phyloP scores from a whole-genome alignment of 495 filamentous ascomycete species.

The Talaromyces thailandensis region DNA sequence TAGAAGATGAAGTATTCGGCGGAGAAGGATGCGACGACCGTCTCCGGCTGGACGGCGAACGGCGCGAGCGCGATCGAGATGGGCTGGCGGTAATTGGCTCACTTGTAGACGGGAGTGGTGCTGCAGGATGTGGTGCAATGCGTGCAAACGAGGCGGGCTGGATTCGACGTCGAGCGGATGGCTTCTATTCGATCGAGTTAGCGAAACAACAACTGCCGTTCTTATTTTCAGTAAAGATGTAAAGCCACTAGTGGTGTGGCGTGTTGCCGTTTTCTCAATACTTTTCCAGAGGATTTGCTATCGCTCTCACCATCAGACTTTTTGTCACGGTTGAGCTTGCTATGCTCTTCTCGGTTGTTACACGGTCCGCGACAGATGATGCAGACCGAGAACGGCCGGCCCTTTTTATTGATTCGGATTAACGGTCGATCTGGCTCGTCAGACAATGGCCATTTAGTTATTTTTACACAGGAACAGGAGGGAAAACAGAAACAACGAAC shows the following conservation, averaged over 20 bases:
- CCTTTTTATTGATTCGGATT: slow-evolving; percentile 93
- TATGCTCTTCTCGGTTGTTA: slow-evolving; percentile 81
- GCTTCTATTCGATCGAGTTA: slow-evolving; percentile 6
- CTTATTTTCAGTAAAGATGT: not conserved
- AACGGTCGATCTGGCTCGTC: slow-evolving; percentile 67
- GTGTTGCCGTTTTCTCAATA: slow-evolving; percentile 9
- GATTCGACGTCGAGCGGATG: slow-evolving; percentile 6
- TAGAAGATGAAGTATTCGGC: not conserved
- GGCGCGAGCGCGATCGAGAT: not conserved
- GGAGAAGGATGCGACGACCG: not conserved
- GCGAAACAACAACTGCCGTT: slow-evolving; percentile 4
- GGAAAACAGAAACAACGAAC: too few relatives aligned
- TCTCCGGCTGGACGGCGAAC: not conserved
- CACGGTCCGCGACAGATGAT: slow-evolving; percentile 86
- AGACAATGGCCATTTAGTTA: slow-evolving; percentile 1
- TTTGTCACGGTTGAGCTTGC: slow-evolving; percentile 81
- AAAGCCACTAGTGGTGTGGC: slow-evolving; percentile 3
- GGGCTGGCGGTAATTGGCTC: slow-evolving; percentile 5
- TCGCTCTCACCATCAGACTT: slow-evolving; percentile 13
- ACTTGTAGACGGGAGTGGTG: slow-evolving; percentile 8
- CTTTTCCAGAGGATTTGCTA: slow-evolving; percentile 11
- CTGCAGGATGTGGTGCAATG: slow-evolving; percentile 12
- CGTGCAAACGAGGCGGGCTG: slow-evolving; percentile 8
- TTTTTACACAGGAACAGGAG: not conserved
- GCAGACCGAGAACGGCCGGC: slow-evolving; percentile 93